Evolutionary conservation across 1,139 yeast species (phyloP).

Genomic region (Saccharomycopsis hybrid): DNA sequence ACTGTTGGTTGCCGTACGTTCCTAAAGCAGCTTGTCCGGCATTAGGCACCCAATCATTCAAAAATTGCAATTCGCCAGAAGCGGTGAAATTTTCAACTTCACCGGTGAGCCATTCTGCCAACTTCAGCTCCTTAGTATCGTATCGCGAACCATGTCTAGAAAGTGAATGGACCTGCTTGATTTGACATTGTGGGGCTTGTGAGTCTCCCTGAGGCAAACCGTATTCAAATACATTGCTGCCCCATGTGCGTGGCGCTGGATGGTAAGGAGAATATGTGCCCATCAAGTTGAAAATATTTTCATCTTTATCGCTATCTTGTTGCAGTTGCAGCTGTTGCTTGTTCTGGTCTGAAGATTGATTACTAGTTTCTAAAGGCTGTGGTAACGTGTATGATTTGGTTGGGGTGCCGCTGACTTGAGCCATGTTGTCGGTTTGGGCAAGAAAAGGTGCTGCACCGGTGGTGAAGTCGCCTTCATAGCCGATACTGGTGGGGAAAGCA

Average conservation of each 20-base stretch:
- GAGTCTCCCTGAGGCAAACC: slow-evolving; percentile 32
- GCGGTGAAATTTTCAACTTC: slow-evolving; percentile 23
- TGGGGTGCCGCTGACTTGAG: slow-evolving; percentile 19
- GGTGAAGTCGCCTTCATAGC: slow-evolving; percentile 17
- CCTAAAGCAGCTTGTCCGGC: slow-evolving; percentile 22
- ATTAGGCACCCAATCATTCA: slow-evolving; percentile 32
- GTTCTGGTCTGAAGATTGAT: slow-evolving; percentile 21
- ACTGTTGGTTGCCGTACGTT: slow-evolving; percentile 24
- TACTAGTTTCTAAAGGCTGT: slow-evolving; percentile 21
- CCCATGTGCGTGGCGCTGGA: slow-evolving; percentile 34
- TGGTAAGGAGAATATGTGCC: slow-evolving; percentile 46
- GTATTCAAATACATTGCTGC: slow-evolving; percentile 38
- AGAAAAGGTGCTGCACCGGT: slow-evolving; percentile 21
- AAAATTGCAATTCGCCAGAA: slow-evolving; percentile 32
- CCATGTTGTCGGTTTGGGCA: slow-evolving; percentile 21
- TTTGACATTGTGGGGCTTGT: slow-evolving; percentile 33
- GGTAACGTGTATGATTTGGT: slow-evolving; percentile 18
- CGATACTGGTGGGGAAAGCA: slow-evolving; percentile 16
- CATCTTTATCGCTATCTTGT: slow-evolving; percentile 20
- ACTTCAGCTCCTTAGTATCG: slow-evolving; percentile 35
- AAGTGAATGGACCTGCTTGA: slow-evolving; percentile 58
- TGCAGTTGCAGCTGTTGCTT: no score
- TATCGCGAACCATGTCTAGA: slow-evolving; percentile 71
- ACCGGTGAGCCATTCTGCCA: slow-evolving; percentile 25
- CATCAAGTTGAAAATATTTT: slow-evolving; percentile 36